Evolutionary conservation across 2,329 filamentous ascomycete genomes (phyloP).

Genomic region (Apiospora kogelbergensis): DNA sequence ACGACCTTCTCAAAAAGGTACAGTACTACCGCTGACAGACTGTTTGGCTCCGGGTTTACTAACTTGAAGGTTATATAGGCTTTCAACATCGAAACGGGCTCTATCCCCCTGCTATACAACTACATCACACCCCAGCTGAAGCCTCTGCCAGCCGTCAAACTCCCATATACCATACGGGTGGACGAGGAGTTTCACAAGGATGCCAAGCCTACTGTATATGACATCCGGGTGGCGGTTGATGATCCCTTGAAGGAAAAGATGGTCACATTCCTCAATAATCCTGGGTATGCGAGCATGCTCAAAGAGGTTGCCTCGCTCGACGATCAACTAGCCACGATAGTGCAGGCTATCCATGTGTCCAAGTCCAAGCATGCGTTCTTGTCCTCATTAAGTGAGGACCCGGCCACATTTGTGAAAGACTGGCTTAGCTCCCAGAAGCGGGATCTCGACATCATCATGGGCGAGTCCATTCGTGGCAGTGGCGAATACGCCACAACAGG

Average conservation of each 20-base stretch:
- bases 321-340: constrained; percentile 78
- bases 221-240: constrained; percentile 80
- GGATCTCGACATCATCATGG: constrained; percentile 84
- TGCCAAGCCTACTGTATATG: constrained; percentile 81
- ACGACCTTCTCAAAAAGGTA: constrained; percentile 77
- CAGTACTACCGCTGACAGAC: constrained; percentile 27
- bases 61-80: constrained; percentile 41
- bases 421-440: constrained; percentile 92
- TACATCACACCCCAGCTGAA: constrained; percentile 77
- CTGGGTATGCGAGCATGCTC: constrained; percentile 69
- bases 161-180: constrained; percentile 91
- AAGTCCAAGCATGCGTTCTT: constrained; percentile 93
- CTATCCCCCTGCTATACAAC: constrained; percentile 82
- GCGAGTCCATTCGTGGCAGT: constrained; percentile 70
- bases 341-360: constrained; percentile 80
- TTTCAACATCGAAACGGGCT: constrained; percentile 75
- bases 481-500: constrained; percentile 50
- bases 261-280: constrained; percentile 64
- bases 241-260: constrained; percentile 74
- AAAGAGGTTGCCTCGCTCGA: constrained; percentile 77
- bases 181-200: constrained; percentile 79
- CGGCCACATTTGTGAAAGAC: constrained; percentile 77
- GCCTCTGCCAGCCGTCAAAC: constrained; percentile 76
- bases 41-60: neutral
- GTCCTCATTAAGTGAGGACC: constrained; percentile 74